These are phyloP conservation scores for Komagataella mondaviorum DNA, from an alignment of 805 yeast genomes.

Conservation along the genomic window DNA sequence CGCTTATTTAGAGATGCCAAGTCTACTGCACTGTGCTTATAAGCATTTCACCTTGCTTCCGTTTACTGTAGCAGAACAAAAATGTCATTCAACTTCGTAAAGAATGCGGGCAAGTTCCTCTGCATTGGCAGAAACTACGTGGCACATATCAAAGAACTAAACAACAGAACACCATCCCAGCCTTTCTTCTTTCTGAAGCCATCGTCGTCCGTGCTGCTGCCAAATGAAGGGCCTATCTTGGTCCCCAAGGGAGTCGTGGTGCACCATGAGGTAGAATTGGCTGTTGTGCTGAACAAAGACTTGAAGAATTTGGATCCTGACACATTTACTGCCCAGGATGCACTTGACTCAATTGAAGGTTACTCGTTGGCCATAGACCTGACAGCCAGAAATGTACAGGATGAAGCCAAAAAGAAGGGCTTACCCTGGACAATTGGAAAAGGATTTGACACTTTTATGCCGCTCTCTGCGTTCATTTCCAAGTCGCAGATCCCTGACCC, in stretches of 20 bases:
- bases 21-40: background rate
- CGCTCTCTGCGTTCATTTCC: conserved; percentile 65
- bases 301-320: conserved; percentile 47
- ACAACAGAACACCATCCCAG: conserved; percentile 65
- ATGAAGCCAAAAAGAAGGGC: conserved; percentile 86
- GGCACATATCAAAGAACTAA: conserved; percentile 88
- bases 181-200: conserved; percentile 96
- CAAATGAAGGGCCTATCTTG: conserved; percentile 61
- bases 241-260: conserved; percentile 71
- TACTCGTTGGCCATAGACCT: conserved; percentile 84
- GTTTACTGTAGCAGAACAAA: background rate
- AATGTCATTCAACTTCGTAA: conserved; percentile 42
- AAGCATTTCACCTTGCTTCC: background rate
- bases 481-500: conserved; percentile 58
- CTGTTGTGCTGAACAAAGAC: conserved; percentile 53
- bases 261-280: conserved; percentile 92
- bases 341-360: conserved; percentile 70
- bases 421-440: conserved; percentile 95
- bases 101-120: conserved; percentile 61
- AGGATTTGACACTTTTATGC: conserved; percentile 93
- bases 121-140: conserved; percentile 96
- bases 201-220: conserved; percentile 56
- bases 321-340: conserved; percentile 47
- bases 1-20: background rate
- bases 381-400: conserved; percentile 94